A percentile compares a stretch with the other conserved stretches of the same genome.
These are phyloP conservation scores for Lachnellula suecica DNA, from an alignment of 2,329 filamentous ascomycete genomes.

Conservation along the genomic window DNA sequence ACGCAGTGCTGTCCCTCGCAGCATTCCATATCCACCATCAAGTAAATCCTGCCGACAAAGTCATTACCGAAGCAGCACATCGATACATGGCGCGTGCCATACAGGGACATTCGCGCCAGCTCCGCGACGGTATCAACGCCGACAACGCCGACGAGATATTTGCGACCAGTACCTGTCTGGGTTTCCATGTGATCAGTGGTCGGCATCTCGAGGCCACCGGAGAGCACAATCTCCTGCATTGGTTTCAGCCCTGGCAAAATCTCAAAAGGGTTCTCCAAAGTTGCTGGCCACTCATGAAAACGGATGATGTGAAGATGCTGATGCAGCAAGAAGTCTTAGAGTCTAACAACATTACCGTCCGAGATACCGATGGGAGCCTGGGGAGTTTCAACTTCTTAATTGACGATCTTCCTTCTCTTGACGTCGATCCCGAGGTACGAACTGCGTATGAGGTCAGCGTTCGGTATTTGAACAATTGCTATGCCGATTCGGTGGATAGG, in stretches of 20 bases:
- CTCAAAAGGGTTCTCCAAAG: constrained; percentile 60
- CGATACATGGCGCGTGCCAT: constrained; percentile 61
- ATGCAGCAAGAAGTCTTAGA: constrained; percentile 9
- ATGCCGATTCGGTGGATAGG: constrained; percentile 54
- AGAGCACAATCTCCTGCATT: constrained; percentile 50
- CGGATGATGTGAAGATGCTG: constrained; percentile 36
- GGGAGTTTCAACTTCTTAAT: constrained; percentile 31
- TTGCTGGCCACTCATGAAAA: constrained; percentile 61
- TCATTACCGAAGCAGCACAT: constrained; percentile 57
- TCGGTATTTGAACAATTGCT: constrained; percentile 61
- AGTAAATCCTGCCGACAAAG: constrained; percentile 51
- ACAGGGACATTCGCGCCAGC: constrained; percentile 53
- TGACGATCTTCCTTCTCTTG: constrained; percentile 20
- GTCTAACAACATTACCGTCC: too few species aligned
- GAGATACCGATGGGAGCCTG: background rate
- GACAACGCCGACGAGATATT: constrained; percentile 61
- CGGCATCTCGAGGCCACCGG: constrained; percentile 44
- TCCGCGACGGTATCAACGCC: constrained; percentile 55
- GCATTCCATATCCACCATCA: constrained; percentile 61
- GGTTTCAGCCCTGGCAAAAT: constrained; percentile 64
- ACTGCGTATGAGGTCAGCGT: constrained; percentile 58
- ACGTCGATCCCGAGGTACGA: constrained; percentile 17
- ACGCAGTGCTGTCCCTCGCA: constrained; percentile 60
- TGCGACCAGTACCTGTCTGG: constrained; percentile 58
- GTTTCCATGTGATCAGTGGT: constrained; percentile 48